These are phyloP conservation scores for Zymoseptoria pseudotritici DNA, from an alignment of 2,329 filamentous ascomycete species.

Conservation along the genomic window DNA sequence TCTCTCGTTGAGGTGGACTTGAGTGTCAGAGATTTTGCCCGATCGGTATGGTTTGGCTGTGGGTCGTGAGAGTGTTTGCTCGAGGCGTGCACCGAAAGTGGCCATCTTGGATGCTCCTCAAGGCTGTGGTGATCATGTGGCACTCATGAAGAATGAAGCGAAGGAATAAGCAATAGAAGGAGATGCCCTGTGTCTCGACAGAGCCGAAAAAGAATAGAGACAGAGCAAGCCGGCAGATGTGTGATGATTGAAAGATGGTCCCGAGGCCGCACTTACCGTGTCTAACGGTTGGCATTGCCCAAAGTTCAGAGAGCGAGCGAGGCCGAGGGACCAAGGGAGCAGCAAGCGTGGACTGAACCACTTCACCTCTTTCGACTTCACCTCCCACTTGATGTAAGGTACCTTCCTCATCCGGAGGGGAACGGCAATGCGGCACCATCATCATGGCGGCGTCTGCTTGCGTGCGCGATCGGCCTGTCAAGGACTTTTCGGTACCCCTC, in stretches of 20 bases:
- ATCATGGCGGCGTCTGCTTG: not conserved
- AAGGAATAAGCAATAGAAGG: not conserved
- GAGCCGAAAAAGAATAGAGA: not conserved
- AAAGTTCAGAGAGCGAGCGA: too few species aligned
- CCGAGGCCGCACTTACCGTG: not conserved
- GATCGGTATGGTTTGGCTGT: slow-evolving; percentile 47
- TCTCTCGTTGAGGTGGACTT: slow-evolving; percentile 42
- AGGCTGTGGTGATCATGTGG: not conserved
- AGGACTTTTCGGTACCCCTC: too few species aligned
- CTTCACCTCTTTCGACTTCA: not conserved
- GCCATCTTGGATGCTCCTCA: not conserved
- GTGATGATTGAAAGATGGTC: not conserved
- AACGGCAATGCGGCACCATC: not conserved
- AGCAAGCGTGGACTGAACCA: not conserved
- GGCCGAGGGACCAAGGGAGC: not conserved
- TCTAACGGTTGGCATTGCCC: not conserved
- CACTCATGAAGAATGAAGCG: not conserved
- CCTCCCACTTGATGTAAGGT: too few species aligned
- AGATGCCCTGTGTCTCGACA: not conserved
- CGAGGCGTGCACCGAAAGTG: slow-evolving; percentile 24
- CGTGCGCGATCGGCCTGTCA: not conserved
- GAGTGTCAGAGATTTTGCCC: slow-evolving; percentile 30
- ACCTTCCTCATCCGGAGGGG: not conserved
- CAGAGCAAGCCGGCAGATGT: not conserved
- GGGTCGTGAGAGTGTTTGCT: slow-evolving; percentile 44